Evolutionary conservation across 306 rosid genomes (phyloP).

Genomic region (Ceratonia siliqua): DNA sequence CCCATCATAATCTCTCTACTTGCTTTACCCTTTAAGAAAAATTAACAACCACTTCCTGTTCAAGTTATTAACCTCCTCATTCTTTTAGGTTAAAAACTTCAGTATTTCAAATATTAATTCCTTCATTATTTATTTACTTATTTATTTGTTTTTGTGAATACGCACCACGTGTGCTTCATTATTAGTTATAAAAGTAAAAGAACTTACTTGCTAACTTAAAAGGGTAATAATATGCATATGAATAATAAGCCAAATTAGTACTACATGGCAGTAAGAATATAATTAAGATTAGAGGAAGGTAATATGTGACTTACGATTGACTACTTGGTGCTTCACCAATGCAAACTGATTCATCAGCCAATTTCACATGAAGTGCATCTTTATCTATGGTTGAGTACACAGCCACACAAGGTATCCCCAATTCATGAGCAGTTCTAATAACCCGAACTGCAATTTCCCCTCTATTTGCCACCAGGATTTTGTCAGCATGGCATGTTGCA

Average conservation of each 20-base stretch:
- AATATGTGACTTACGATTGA: constrained; percentile 60
- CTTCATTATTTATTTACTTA: neutral
- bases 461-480: constrained; percentile 87
- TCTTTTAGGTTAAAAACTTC: neutral
- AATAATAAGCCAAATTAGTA: neutral
- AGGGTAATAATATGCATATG: neutral
- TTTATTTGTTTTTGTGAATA: neutral
- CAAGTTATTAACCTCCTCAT: neutral
- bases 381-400: constrained; percentile 95
- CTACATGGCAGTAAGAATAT: neutral
- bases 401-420: constrained; percentile 98
- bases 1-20: neutral
- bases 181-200: neutral
- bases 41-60: neutral
- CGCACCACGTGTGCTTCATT: neutral
- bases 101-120: neutral
- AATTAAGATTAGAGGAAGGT: neutral
- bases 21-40: neutral
- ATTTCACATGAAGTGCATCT: constrained; percentile 94
- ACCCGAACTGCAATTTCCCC: constrained; percentile 98
- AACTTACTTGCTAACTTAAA: neutral
- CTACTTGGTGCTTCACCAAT: constrained; percentile 97
- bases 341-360: constrained; percentile 97
- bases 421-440: constrained; percentile 91
- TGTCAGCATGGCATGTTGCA: constrained; percentile 56